A percentile compares a stretch with the other conserved stretches of the same genome.
phyloP scores from a whole-genome alignment of 2,329 filamentous ascomycete species.

The Thyridium curvatum region DNA sequence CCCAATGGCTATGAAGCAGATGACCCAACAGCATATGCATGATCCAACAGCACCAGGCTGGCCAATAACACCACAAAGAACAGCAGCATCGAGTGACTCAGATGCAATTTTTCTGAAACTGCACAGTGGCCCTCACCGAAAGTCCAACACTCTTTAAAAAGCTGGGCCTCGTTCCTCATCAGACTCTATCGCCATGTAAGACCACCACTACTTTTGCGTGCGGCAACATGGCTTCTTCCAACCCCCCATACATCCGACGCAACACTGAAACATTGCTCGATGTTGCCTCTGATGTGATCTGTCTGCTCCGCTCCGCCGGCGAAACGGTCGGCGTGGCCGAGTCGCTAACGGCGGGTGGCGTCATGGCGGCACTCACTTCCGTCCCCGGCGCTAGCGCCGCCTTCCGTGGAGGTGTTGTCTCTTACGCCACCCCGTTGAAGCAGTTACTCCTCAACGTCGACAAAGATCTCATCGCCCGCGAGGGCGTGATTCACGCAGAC shows the following conservation, averaged over 20 bases:
- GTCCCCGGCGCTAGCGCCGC: conserved; percentile 20
- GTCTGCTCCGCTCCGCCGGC: conserved; percentile 14
- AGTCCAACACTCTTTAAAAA: no score
- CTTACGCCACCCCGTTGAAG: conserved; percentile 22
- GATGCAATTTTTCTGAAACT: not conserved
- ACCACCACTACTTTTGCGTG: no score
- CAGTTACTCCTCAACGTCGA: conserved; percentile 17
- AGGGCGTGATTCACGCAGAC: conserved; percentile 16
- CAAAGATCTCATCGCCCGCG: conserved; percentile 11
- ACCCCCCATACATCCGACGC: no score
- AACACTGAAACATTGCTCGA: conserved; percentile 5
- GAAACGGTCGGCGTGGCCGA: conserved; percentile 21
- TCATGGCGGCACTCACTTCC: conserved; percentile 22
- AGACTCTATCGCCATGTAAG: no score
- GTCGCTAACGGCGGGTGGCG: conserved; percentile 21
- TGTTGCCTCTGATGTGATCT: conserved; percentile 12
- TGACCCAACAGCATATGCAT: no score
- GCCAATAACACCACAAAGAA: no score
- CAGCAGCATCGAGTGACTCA: no score
- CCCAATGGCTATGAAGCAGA: no score
- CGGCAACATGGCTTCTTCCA: no score
- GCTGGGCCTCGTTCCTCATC: no score
- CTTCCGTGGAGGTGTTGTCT: conserved; percentile 25
- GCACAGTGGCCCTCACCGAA: no score
- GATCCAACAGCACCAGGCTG: no score